phyloP scores from a whole-genome alignment of 2,329 filamentous ascomycete genomes.

The Hypoxylon sp. region DNA sequence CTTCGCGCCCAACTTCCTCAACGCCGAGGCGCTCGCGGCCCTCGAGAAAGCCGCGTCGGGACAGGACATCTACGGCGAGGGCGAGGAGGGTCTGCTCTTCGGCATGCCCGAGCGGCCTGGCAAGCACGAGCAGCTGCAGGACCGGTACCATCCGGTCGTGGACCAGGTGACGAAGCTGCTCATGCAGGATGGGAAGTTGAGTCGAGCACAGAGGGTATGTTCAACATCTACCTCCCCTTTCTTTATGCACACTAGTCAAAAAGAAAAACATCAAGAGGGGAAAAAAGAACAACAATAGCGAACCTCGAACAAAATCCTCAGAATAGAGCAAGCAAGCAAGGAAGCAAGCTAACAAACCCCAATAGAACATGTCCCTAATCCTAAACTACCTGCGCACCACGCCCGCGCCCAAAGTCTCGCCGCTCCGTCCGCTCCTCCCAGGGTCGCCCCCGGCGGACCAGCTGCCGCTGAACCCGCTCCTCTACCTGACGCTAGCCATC shows the following conservation, averaged over 20 bases:
- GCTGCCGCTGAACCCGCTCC: constrained; percentile 86
- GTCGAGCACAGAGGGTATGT: constrained; percentile 84
- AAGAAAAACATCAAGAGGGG: background rate
- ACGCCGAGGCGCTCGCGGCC: constrained; percentile 40
- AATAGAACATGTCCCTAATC: constrained; percentile 83
- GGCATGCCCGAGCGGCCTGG: constrained; percentile 70
- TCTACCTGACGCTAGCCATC: constrained; percentile 88
- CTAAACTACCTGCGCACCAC: constrained; percentile 86
- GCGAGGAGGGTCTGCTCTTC: constrained; percentile 76
- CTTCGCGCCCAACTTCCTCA: constrained; percentile 45
- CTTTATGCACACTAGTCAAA: background rate
- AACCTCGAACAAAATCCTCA: no score
- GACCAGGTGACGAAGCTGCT: constrained; percentile 88
- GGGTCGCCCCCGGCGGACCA: constrained; percentile 79
- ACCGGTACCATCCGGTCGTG: constrained; percentile 86
- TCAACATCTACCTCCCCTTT: background rate
- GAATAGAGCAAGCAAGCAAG: no score
- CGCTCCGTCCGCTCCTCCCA: constrained; percentile 75
- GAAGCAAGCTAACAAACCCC: constrained; percentile 19
- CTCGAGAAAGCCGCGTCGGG: constrained; percentile 45
- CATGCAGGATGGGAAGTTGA: constrained; percentile 92
- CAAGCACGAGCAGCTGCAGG: constrained; percentile 68
- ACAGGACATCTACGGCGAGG: constrained; percentile 40
- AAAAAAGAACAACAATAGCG: background rate
- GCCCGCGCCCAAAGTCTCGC: constrained; percentile 78